Base-by-base conservation (phyloP, 306 rosid genomes). In the Acacia crassicarpa region DNA sequence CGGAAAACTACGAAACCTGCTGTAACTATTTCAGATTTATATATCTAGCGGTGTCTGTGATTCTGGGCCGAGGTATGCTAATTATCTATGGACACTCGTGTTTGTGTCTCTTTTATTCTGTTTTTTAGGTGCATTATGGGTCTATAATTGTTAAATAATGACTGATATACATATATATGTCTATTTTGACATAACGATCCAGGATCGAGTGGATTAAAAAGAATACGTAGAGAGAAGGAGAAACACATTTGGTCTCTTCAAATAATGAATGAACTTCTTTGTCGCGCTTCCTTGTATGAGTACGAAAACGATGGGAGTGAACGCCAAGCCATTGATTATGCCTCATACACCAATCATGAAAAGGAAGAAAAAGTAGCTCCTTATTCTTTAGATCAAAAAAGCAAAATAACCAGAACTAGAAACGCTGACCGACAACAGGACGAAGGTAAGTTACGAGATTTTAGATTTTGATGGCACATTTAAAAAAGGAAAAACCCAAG, bases 181-280 rank as follows among this genome's bases (percentile, higher is more conserved):
- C 32, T 30, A 30, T 30, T 30, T 30, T 30, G 32, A 30, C 1
- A 30, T 1, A 30, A 30, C 2, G 2, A 30, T 30, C 32, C 65
- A 83, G 86, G 80, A 54, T 74, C 73, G 3, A 9, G 3, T 10
- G 13, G 17, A 15, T 5, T 83, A 22, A 45, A 1, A 9, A 79
- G 33, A 46, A n/a, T 83, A 44, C 72, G 32, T 0, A n/a, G 72
- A 40, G 79, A 56, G 66, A 83, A 83, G 80, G 77, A 79, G 40
- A 79, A 74, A 32, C 73, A 83, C 71, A 11, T 49, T 5, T 74
- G 86, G 86, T 66, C 83, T 15, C 67, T 13, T 27, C 86, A 83
- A 78, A 54, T 79, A 72, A n/a, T 67, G 86, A 23, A 79, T 43
- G 67, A 32, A 67, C 77, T 83, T 67, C 72, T 83, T 33, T 3